Conservation (phyloP, 106 monocot genomes). For the Dioscorea dumetorum region DNA sequence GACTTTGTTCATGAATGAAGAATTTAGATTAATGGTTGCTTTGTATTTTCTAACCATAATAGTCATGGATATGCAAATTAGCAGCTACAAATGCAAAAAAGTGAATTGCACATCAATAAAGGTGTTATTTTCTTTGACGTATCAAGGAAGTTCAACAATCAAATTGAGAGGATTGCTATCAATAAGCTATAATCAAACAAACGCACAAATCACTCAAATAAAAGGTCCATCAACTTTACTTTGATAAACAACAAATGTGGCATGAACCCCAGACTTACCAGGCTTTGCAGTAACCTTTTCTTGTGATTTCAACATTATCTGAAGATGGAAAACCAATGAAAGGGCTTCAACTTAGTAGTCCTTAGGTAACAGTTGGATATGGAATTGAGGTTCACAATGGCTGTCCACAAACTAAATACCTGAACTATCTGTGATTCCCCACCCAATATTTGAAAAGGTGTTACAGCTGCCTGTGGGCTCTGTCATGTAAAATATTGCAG, state of each 20-base stretch:
- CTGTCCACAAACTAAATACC: constrained; percentile 26
- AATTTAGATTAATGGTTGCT: background rate
- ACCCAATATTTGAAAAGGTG: constrained; percentile 92
- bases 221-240: background rate
- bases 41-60: too few species aligned
- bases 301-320: constrained; percentile 95
- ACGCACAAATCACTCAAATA: too few species aligned
- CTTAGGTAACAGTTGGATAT: background rate
- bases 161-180: too few species aligned
- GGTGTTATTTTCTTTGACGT: too few species aligned
- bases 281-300: constrained; percentile 86
- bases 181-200: too few species aligned
- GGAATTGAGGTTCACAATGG: background rate
- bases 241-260: background rate
- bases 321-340: constrained; percentile 6
- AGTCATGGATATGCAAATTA: too few species aligned
- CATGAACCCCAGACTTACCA: constrained; percentile 41
- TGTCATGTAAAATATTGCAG: constrained; percentile 14
- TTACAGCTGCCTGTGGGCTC: constrained; percentile 57
- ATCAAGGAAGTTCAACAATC: too few species aligned
- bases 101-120: too few species aligned
- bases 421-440: constrained; percentile 94
- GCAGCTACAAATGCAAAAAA: too few species aligned
- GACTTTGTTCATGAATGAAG: background rate
- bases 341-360: background rate